Evolutionary conservation across 1,284 basidiomycete species (phyloP), one percentile per base, ranked within the genome.

Genomic region (Lentinula novae-zelandiae): DNA sequence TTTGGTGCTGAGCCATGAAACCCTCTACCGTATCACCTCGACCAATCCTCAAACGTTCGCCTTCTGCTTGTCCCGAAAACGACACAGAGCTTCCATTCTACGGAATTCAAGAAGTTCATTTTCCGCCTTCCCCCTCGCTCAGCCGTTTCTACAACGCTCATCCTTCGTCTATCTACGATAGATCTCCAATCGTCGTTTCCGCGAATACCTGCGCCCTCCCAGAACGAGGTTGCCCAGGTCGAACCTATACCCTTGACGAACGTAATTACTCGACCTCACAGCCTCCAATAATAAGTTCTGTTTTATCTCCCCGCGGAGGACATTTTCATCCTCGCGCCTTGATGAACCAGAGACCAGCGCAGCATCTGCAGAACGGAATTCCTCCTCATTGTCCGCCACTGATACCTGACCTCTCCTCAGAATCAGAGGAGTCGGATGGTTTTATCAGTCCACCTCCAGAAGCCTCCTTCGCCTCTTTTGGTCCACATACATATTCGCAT

Each of bases 121-220:
- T 85, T 64, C 83, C 84, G 5, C 82, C 85, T 1, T 80, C 81
- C 17, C 77, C 84, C 3, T 69, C 78, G 5, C 78, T 89, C 63
- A 79, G 82, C 12, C 76, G 81, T 62, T 85, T 82, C 48, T 84
- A 83, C 69, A 68, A 73, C 39, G 84, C 80, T 38, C 70, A 87
- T 75, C 82, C 83, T n/a, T 62, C 84, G 3, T 64, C 79, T 15
- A 67, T 75, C 9, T 89, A 89, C 72, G 87, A 89, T 77, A 84
- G 87, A 65, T 82, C 85, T n/a, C 86, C 87, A 64, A 88, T 89
- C 70, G 76, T 85, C 69, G 87, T 90, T 63, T 64, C 76, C 27
- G 83, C 82, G 52, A 89, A 90, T 68, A 70, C 76, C 57, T 89
- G 87, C 68, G 85, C 85, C 17, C 78, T 90, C 33, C 87, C 87